A percentile compares a stretch with the other conserved stretches of the same genome.
phyloP scores from a whole-genome alignment of 1,284 basidiomycete species.

The Sporisorium scitamineum region DNA sequence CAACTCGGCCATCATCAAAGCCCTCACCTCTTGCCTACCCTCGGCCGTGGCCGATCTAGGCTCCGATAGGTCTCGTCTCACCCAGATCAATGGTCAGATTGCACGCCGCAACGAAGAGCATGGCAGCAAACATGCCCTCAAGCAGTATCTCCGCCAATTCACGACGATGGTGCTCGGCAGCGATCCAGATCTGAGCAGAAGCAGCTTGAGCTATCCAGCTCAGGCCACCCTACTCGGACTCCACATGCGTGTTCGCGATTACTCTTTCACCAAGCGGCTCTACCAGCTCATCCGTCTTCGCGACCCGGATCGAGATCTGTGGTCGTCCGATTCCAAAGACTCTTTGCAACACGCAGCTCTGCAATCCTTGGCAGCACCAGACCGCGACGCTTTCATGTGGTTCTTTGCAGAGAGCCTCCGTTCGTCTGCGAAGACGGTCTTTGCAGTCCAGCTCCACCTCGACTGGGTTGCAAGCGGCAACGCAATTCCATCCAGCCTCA shows the following conservation, averaged over 20 bases:
- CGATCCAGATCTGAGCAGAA: slow-evolving; percentile 35
- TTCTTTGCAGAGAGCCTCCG: slow-evolving; percentile 32
- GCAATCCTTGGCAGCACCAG: slow-evolving; percentile 27
- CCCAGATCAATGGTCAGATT: slow-evolving; percentile 21
- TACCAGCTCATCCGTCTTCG: slow-evolving; percentile 38
- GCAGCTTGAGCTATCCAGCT: slow-evolving; percentile 15
- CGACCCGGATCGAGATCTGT: slow-evolving; percentile 22
- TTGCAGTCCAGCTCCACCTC: slow-evolving; percentile 42
- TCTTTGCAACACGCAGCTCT: slow-evolving; percentile 15
- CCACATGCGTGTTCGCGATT: slow-evolving; percentile 37
- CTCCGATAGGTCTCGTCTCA: slow-evolving; percentile 8
- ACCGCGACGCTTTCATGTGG: slow-evolving; percentile 35
- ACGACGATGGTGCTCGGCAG: slow-evolving; percentile 25
- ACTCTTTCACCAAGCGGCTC: slow-evolving; percentile 33
- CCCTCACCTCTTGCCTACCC: slow-evolving; percentile 26
- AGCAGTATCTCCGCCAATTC: slow-evolving; percentile 32
- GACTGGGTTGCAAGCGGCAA: slow-evolving; percentile 51
- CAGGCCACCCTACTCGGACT: slow-evolving; percentile 47
- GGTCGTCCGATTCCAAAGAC: slow-evolving; percentile 16
- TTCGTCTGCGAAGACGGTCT: slow-evolving; percentile 6
- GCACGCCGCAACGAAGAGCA: slow-evolving; percentile 31
- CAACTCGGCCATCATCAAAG: slow-evolving; percentile 31
- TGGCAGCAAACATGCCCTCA: slow-evolving; percentile 29
- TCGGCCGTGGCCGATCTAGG: slow-evolving; percentile 26
- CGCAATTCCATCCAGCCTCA: slow-evolving; percentile 18